Conservation (phyloP, 2,329 filamentous ascomycete species). For the Arachnomyces sp. region DNA sequence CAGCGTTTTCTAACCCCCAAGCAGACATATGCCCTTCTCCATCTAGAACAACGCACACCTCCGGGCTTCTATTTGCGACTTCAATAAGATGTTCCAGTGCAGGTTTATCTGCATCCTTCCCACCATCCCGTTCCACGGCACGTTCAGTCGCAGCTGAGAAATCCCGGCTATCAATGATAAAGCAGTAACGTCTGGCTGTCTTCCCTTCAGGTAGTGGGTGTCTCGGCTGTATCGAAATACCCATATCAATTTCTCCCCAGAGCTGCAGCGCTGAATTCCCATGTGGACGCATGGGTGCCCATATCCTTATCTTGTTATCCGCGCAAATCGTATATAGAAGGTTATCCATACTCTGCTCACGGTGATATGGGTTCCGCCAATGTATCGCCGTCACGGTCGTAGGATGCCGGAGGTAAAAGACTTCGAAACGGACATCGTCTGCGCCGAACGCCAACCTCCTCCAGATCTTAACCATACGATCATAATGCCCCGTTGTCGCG, state of each 20-base stretch:
- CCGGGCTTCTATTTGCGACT: constrained; percentile 74
- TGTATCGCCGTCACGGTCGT: constrained; percentile 70
- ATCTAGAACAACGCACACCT: constrained; percentile 81
- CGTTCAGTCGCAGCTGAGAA: constrained; percentile 70
- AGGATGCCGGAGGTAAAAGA: constrained; percentile 83
- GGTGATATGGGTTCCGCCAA: constrained; percentile 73
- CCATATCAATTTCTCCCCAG: constrained; percentile 74
- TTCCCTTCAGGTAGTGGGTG: constrained; percentile 33
- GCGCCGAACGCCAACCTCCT: constrained; percentile 74
- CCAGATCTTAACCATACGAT: constrained; percentile 89
- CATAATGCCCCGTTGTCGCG: constrained; percentile 69
- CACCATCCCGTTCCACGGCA: constrained; percentile 58
- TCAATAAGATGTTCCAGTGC: constrained; percentile 78
- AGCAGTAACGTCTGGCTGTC: constrained; percentile 56
- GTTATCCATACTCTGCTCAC: constrained; percentile 73
- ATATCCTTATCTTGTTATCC: constrained; percentile 74
- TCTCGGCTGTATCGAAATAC: constrained; percentile 58
- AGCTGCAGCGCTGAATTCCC: constrained; percentile 66
- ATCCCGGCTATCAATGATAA: constrained; percentile 75
- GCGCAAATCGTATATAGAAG: constrained; percentile 83
- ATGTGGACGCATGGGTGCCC: constrained; percentile 68
- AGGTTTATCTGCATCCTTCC: constrained; percentile 56
- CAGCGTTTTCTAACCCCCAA: constrained; percentile 85
- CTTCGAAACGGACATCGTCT: constrained; percentile 79
- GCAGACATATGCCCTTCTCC: constrained; percentile 79